These are phyloP conservation scores for Diutina catenulata DNA, from an alignment of 1,139 yeast species.

Conservation along the genomic window DNA sequence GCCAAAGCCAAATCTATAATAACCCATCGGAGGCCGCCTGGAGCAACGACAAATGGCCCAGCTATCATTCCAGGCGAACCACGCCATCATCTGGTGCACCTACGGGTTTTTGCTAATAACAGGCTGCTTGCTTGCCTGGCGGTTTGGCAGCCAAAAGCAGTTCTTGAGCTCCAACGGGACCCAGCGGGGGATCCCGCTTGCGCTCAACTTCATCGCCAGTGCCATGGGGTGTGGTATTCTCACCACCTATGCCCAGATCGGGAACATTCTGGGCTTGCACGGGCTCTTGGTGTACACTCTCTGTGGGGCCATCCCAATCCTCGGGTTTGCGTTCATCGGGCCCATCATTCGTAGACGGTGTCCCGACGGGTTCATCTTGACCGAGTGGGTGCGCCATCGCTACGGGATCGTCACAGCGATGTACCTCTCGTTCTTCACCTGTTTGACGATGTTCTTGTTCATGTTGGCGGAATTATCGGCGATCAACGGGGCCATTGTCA, in stretches of 20 bases:
- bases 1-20: no score
- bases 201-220: conserved; percentile 68
- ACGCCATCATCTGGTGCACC: conserved; percentile 69
- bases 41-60: neutral
- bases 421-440: conserved; percentile 70
- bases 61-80: conserved; percentile 20
- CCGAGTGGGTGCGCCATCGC: conserved; percentile 89
- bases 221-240: conserved; percentile 84
- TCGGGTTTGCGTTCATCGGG: conserved; percentile 71
- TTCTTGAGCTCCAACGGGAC: conserved; percentile 74
- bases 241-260: conserved; percentile 78
- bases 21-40: no score
- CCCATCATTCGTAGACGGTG: conserved; percentile 69
- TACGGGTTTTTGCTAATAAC: conserved; percentile 55
- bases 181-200: conserved; percentile 68
- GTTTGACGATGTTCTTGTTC: conserved; percentile 76
- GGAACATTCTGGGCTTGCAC: conserved; percentile 76
- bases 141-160: conserved; percentile 33
- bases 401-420: conserved; percentile 64
- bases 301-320: conserved; percentile 76
- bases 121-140: conserved; percentile 48
- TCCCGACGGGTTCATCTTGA: conserved; percentile 83
- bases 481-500: conserved; percentile 59
- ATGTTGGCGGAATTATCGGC: conserved; percentile 86
- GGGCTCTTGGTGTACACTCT: conserved; percentile 76